phyloP scores from a whole-genome alignment of 345 rosid genomes.

The Murraya koenigii region DNA sequence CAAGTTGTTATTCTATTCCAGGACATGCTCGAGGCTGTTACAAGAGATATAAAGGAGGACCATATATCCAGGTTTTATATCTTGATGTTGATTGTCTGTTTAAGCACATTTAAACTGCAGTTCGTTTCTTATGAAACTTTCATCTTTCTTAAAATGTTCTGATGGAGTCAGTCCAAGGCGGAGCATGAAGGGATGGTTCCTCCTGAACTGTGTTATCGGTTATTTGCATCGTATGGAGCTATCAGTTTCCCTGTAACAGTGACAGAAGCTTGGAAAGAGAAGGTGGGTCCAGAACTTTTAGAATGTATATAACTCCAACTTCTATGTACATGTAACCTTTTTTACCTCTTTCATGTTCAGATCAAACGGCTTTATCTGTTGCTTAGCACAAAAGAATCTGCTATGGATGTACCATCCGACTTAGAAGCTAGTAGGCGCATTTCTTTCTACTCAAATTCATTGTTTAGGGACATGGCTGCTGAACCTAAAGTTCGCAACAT shows the following conservation, averaged over 20 bases:
- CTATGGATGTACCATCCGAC: slow-evolving; percentile 99
- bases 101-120: neutral
- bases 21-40: slow-evolving; percentile 97
- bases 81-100: slow-evolving; percentile 10
- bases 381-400: slow-evolving; percentile 97
- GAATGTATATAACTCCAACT: neutral
- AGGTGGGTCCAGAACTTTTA: slow-evolving; percentile 39
- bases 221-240: slow-evolving; percentile 93
- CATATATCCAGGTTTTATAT: slow-evolving; percentile 53
- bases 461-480: slow-evolving; percentile 94
- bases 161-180: slow-evolving; percentile 72
- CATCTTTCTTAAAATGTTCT: slow-evolving; percentile 38
- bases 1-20: slow-evolving; percentile 90
- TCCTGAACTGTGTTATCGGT: slow-evolving; percentile 58
- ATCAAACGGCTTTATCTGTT: slow-evolving; percentile 70
- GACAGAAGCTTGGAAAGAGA: slow-evolving; percentile 97
- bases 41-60: slow-evolving; percentile 85
- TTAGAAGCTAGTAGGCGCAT: slow-evolving; percentile 97
- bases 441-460: slow-evolving; percentile 95
- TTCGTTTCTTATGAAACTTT: slow-evolving; percentile 12
- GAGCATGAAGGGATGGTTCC: slow-evolving; percentile 58
- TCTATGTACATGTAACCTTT: neutral
- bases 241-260: slow-evolving; percentile 70
- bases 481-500: slow-evolving; percentile 99
- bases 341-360: slow-evolving; percentile 31